Evolutionary conservation across 257 asterid species (phyloP).

Genomic region (Solanum bulbocastanum): DNA sequence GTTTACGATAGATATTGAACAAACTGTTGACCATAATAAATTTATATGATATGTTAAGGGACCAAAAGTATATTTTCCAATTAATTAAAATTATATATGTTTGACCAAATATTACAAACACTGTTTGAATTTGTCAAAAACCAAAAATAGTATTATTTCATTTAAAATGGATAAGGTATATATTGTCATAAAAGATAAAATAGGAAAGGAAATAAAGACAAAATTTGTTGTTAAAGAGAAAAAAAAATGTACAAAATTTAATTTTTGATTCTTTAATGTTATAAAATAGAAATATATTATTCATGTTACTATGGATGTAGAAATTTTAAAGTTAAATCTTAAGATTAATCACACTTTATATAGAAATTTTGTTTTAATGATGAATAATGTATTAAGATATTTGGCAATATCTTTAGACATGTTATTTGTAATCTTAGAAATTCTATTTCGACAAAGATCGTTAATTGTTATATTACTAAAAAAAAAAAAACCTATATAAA

Average conservation of each 20-base stretch:
- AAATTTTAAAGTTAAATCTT: neutral
- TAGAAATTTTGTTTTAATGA: too few species aligned
- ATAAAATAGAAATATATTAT: too few species aligned
- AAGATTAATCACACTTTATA: neutral
- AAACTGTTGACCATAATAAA: neutral
- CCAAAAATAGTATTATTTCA: neutral
- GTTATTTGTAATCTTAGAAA: neutral
- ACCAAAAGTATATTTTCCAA: neutral
- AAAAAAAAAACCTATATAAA: too few species aligned
- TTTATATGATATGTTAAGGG: neutral
- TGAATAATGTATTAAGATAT: too few species aligned
- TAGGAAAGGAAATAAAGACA: neutral
- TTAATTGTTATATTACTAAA: too few species aligned
- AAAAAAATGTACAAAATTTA: too few species aligned
- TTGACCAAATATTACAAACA: neutral
- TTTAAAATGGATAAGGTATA: neutral
- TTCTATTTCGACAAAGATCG: too few species aligned
- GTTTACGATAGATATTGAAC: neutral
- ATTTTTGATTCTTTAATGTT: neutral
- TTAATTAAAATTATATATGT: neutral
- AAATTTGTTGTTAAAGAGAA: too few species aligned
- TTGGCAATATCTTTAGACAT: neutral
- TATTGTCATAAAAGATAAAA: neutral
- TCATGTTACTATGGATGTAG: neutral
- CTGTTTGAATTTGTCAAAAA: neutral